Evolutionary conservation across 768 basidiomycete species (phyloP).

Genomic region (Termitomyces sp.): DNA sequence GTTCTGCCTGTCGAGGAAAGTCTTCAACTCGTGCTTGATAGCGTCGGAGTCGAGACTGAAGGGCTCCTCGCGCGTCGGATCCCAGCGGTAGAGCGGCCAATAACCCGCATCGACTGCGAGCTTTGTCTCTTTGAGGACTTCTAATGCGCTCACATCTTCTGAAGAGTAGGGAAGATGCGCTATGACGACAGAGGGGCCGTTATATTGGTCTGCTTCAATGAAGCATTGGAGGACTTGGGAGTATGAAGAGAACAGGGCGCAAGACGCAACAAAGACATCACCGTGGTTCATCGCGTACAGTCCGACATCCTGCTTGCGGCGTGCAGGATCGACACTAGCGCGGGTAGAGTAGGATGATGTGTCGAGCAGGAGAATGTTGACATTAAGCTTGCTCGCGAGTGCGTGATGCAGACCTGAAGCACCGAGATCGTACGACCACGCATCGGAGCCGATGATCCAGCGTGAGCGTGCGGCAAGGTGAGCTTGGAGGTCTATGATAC

Average conservation of each 20-base stretch:
- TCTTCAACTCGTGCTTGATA: constrained; percentile 88
- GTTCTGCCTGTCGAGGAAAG: constrained; percentile 95
- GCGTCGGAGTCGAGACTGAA: constrained; percentile 92
- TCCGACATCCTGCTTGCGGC: constrained; percentile 93
- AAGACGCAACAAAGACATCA: constrained; percentile 91
- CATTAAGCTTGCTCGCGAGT: constrained; percentile 83
- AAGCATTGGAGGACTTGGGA: constrained; percentile 89
- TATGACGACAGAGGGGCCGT: constrained; percentile 87
- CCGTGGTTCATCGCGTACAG: constrained; percentile 99
- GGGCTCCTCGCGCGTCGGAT: constrained; percentile 81
- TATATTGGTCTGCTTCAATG: constrained; percentile 84
- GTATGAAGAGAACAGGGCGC: constrained; percentile 95
- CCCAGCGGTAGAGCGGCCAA: constrained; percentile 98
- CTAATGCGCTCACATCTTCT: constrained; percentile 74
- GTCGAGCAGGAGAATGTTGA: constrained; percentile 96
- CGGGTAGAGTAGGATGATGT: constrained; percentile 84
- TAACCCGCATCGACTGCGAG: constrained; percentile 93
- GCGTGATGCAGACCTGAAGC: constrained; percentile 93
- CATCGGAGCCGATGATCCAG: constrained; percentile 98
- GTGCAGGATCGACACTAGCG: constrained; percentile 58
- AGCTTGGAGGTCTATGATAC: constrained; percentile 52
- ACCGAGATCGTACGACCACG: constrained; percentile 97
- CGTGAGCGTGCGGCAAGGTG: constrained; percentile 67
- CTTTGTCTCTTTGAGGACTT: constrained; percentile 96
- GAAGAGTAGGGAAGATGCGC: constrained; percentile 88